phyloP scores from a whole-genome alignment of 1,284 basidiomycete species.

The Inonotus obliquus region DNA sequence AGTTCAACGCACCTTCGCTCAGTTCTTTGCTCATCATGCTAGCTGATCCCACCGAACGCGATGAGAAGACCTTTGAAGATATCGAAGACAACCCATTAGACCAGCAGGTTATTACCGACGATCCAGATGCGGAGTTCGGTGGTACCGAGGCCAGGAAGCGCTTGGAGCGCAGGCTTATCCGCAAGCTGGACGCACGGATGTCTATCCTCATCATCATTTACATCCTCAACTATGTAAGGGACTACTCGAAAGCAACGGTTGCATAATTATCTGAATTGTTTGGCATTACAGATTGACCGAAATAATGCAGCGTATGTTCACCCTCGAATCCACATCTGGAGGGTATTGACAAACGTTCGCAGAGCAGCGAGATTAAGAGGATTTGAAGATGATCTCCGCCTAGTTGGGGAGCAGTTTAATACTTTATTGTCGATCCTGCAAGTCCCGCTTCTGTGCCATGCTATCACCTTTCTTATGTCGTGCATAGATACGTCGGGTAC shows the following conservation, averaged over 20 bases:
- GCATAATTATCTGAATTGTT: neutral
- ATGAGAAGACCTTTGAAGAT: conserved; percentile 29
- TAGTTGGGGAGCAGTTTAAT: conserved; percentile 63
- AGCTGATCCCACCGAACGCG: conserved; percentile 22
- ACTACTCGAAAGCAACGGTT: neutral
- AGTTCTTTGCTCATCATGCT: neutral
- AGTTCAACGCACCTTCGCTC: neutral
- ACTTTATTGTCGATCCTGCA: conserved; percentile 64
- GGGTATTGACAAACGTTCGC: conserved; percentile 1
- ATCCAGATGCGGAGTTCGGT: conserved; percentile 22
- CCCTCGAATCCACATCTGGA: neutral
- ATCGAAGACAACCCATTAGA: conserved; percentile 16
- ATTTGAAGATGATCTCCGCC: conserved; percentile 65
- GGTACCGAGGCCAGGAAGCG: conserved; percentile 21
- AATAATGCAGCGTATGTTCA: conserved; percentile 57
- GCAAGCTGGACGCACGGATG: conserved; percentile 33
- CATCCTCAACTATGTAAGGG: conserved; percentile 10
- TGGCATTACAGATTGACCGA: conserved; percentile 47
- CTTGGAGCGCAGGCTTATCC: conserved; percentile 23
- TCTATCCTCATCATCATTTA: conserved; percentile 11
- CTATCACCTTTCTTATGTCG: conserved; percentile 21
- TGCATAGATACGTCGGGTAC: conserved; percentile 34
- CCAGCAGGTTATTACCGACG: neutral
- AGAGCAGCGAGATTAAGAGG: conserved; percentile 66
- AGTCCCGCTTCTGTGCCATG: neutral